phyloP scores from a whole-genome alignment of 805 yeast genomes.

The Ogataea paraovalis region DNA sequence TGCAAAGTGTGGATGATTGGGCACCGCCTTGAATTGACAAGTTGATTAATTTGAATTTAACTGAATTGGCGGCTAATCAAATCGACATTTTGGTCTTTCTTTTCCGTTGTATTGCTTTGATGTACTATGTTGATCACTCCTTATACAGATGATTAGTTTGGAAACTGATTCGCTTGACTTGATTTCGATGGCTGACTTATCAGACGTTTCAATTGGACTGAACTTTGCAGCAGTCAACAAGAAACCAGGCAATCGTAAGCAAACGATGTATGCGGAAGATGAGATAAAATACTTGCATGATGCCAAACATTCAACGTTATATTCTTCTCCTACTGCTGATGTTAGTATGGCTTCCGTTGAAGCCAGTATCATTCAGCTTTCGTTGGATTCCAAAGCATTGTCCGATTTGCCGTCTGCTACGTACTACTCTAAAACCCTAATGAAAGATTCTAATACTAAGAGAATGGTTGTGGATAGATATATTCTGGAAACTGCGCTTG shows the following conservation, averaged over 20 bases:
- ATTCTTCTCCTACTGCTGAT: neutral
- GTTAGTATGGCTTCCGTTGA: neutral
- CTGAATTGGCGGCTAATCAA: no score
- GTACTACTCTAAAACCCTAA: no score
- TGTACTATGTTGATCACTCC: no score
- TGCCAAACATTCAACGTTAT: neutral
- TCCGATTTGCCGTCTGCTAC: neutral
- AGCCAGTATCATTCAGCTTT: neutral
- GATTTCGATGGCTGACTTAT: neutral
- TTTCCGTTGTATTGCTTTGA: no score
- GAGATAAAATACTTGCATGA: neutral
- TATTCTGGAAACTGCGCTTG: no score
- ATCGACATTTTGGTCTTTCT: no score
- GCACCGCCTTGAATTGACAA: no score
- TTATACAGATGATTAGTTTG: no score
- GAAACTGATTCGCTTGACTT: neutral
- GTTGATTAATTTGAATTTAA: no score
- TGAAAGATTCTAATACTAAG: no score
- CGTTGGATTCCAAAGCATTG: neutral
- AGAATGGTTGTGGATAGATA: no score
- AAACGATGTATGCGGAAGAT: neutral
- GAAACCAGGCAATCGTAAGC: neutral
- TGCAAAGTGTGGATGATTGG: no score
- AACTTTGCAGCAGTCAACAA: neutral
- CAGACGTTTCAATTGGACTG: neutral